These are phyloP conservation scores for Citrus hindsii DNA, from an alignment of 345 rosid genomes.

Conservation along the genomic window DNA sequence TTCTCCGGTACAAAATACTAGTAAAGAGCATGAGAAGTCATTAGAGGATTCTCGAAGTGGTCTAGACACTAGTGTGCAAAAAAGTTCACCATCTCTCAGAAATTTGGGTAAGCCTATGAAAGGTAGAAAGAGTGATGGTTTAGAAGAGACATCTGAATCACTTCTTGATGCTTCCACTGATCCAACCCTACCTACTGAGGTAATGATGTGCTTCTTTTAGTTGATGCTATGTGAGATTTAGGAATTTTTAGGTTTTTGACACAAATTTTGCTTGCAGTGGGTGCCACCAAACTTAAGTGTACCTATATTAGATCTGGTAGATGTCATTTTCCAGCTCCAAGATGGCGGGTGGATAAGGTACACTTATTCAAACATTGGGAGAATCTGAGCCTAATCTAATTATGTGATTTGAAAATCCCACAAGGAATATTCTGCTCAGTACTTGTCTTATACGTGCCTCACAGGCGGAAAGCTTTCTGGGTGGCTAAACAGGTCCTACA, in stretches of 20 bases:
- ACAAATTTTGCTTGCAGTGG: slow-evolving; percentile 61
- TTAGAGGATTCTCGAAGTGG: slow-evolving; percentile 29
- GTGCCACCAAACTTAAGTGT: slow-evolving; percentile 88
- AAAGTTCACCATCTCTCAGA: slow-evolving; percentile 16
- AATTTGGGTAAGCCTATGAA: slow-evolving; percentile 29
- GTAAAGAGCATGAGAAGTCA: slow-evolving; percentile 38
- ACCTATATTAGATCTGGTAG: slow-evolving; percentile 84
- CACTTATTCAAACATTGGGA: neutral
- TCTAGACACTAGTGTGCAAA: slow-evolving; percentile 28
- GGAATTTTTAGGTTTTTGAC: slow-evolving; percentile 9
- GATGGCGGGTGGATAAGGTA: slow-evolving; percentile 99
- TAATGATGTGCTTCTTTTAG: slow-evolving; percentile 19
- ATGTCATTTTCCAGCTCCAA: slow-evolving; percentile 90
- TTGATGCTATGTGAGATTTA: slow-evolving; percentile 2
- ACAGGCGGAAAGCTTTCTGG: slow-evolving; percentile 97
- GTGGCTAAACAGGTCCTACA: slow-evolving; percentile 96
- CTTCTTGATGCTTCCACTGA: slow-evolving; percentile 42
- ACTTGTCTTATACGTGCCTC: slow-evolving; percentile 19
- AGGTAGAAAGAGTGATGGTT: slow-evolving; percentile 37
- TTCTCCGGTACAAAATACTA: slow-evolving; percentile 35
- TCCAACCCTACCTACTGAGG: slow-evolving; percentile 76
- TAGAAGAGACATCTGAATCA: slow-evolving; percentile 34
- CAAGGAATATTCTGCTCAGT: slow-evolving; percentile 4
- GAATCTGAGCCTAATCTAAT: neutral
- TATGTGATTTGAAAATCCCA: neutral